phyloP scores from a whole-genome alignment of 192 early-diverging fungal species.

The Gigaspora rosea region DNA sequence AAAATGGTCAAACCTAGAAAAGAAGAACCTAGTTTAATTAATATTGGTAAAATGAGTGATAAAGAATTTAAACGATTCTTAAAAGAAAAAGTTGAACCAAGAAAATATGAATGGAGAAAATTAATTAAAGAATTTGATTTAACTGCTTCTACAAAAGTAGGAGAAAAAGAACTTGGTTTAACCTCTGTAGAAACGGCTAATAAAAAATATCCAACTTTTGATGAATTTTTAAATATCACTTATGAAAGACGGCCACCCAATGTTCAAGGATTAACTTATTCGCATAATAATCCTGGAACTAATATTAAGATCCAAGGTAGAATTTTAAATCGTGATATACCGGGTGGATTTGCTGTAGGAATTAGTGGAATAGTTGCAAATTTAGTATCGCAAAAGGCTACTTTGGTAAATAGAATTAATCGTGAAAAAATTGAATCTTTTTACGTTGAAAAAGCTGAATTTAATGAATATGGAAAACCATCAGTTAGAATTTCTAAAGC shows the following conservation, averaged over 20 bases:
- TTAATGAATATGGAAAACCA: conserved; percentile 53
- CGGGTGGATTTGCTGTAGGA: conserved; percentile 53
- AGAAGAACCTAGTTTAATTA: conserved; percentile 42
- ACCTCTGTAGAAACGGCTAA: conserved; percentile 31
- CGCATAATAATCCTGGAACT: conserved; percentile 39
- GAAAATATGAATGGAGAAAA: conserved; percentile 38
- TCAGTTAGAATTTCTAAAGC: conserved; percentile 39
- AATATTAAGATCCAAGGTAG: conserved; percentile 64
- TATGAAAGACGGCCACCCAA: conserved; percentile 9
- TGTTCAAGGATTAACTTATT: conserved; percentile 33
- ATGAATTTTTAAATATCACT: conserved; percentile 47
- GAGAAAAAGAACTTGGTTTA: no score
- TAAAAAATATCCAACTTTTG: conserved; percentile 34
- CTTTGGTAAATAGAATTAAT: conserved; percentile 16
- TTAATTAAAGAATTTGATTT: background rate
- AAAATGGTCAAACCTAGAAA: conserved; percentile 50
- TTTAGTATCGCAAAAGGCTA: conserved; percentile 41
- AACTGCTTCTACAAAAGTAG: no score
- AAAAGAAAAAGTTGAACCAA: conserved; percentile 51
- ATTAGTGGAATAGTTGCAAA: conserved; percentile 64
- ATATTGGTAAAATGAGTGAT: conserved; percentile 59
- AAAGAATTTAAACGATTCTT: conserved; percentile 65
- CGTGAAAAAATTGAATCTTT: conserved; percentile 51
- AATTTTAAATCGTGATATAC: conserved; percentile 50
- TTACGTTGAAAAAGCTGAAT: conserved; percentile 63